Conservation (phyloP, 108 stramenopile species). For the Skeletonema tropicum region DNA sequence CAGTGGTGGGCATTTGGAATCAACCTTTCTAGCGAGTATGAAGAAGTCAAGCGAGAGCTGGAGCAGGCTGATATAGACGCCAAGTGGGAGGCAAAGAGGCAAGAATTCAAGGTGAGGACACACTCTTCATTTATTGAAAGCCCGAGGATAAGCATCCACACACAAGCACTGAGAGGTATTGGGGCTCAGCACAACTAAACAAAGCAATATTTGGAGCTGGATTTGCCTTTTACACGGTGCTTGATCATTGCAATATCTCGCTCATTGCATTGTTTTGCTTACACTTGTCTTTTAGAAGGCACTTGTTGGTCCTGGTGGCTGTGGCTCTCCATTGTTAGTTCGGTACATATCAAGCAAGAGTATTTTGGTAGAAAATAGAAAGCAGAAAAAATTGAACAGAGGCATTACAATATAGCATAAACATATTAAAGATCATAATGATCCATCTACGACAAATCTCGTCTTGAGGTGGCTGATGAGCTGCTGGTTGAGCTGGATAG, state of each 20-base stretch:
- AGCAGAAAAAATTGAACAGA: background rate
- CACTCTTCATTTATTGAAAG: slow-evolving; percentile 65
- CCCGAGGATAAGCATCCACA: slow-evolving; percentile 61
- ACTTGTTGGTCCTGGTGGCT: background rate
- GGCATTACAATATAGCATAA: background rate
- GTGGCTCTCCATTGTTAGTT: slow-evolving; percentile 23
- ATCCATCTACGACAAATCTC: too few relatives aligned
- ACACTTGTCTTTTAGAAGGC: slow-evolving; percentile 1
- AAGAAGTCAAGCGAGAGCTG: slow-evolving; percentile 53
- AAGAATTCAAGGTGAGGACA: slow-evolving; percentile 55
- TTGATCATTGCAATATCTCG: background rate
- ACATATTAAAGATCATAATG: too few relatives aligned
- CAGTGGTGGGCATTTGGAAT: slow-evolving; percentile 71
- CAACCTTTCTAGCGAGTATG: slow-evolving; percentile 68
- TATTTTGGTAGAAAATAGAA: background rate
- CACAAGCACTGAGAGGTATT: slow-evolving; percentile 61
- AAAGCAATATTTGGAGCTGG: background rate
- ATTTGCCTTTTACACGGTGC: background rate
- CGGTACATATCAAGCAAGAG: slow-evolving; percentile 20
- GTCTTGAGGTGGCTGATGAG: too few relatives aligned
- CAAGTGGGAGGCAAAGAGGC: slow-evolving; percentile 53
- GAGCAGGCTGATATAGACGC: slow-evolving; percentile 60
- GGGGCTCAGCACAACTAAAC: slow-evolving; percentile 37
- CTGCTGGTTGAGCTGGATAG: too few relatives aligned
- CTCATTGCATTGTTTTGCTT: slow-evolving; percentile 2